Evolutionary conservation across 2,329 filamentous ascomycete genomes (phyloP).

Genomic region (Xylaria sp.): DNA sequence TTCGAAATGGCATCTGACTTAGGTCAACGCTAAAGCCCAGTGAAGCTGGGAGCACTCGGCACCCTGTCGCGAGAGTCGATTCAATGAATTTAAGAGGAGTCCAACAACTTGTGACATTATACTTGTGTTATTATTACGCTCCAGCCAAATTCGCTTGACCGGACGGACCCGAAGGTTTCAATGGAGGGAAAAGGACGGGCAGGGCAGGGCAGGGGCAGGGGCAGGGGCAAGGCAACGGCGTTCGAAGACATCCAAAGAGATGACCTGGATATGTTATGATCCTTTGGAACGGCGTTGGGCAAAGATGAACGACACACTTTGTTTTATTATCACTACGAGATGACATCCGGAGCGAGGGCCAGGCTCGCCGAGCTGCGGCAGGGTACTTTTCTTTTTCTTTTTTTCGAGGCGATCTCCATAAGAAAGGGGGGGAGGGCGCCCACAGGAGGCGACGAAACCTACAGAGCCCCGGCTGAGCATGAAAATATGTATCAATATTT

Average conservation of each 20-base stretch:
- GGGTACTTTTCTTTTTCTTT: conserved; percentile 6
- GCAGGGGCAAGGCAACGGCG: neutral
- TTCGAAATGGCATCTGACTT: neutral
- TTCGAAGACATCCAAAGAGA: conserved; percentile 9
- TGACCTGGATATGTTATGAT: conserved; percentile 24
- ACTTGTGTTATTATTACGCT: conserved; percentile 8
- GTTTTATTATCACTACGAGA: neutral
- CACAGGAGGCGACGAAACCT: neutral
- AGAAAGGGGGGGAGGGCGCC: too few relatives aligned
- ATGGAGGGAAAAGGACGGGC: neutral
- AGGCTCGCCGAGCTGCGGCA: neutral
- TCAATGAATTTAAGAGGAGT: neutral
- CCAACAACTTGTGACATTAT: conserved; percentile 1
- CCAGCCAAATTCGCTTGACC: conserved; percentile 7
- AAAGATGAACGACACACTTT: conserved; percentile 5
- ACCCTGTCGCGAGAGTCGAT: neutral
- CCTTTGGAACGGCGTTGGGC: conserved; percentile 20
- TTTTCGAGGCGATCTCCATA: conserved; percentile 4
- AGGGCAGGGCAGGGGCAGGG: neutral
- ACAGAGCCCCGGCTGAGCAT: conserved; percentile 9
- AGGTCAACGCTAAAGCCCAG: neutral
- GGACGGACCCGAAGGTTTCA: conserved; percentile 3
- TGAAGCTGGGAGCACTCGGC: neutral
- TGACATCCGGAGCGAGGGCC: conserved; percentile 1
- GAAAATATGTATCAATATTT: conserved; percentile 20